Evolutionary conservation across 2,329 filamentous ascomycete genomes (phyloP).

Genomic region (Curvularia verruculosa): DNA sequence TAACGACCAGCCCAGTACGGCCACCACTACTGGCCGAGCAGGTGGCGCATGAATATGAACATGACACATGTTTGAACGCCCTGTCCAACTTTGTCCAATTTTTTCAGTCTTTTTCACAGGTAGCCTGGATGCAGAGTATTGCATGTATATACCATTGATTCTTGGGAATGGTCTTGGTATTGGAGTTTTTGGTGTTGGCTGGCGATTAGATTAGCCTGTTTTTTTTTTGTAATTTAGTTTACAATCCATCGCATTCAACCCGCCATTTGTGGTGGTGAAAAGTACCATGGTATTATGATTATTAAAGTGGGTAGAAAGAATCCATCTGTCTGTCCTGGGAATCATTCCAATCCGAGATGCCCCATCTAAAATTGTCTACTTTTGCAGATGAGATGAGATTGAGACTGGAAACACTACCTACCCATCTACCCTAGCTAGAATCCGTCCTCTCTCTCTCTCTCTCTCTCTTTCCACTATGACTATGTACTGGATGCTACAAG

Average conservation of each 20-base stretch:
- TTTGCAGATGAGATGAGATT: too few species aligned
- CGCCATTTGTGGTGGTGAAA: neutral
- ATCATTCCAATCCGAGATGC: too few species aligned
- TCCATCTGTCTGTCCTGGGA: too few species aligned
- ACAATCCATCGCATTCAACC: neutral
- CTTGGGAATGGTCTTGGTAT: slow-evolving; percentile 27
- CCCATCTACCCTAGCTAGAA: too few species aligned
- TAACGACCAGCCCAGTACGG: slow-evolving; percentile 66
- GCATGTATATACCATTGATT: slow-evolving; percentile 38
- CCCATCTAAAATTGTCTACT: too few species aligned
- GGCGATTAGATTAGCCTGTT: slow-evolving; percentile 32
- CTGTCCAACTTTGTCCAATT: slow-evolving; percentile 22
- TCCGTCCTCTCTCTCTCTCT: too few species aligned
- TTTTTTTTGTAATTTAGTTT: neutral
- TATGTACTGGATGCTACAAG: too few species aligned
- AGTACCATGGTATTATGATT: too few species aligned
- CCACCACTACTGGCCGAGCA: slow-evolving; percentile 56
- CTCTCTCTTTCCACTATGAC: too few species aligned
- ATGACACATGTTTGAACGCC: slow-evolving; percentile 3
- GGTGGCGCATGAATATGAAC: slow-evolving; percentile 42
- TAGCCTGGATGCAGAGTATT: slow-evolving; percentile 27
- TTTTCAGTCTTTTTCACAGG: slow-evolving; percentile 7
- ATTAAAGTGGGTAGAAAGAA: too few species aligned
- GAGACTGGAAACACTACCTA: too few species aligned
- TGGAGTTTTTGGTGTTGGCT: slow-evolving; percentile 41